Evolutionary conservation across 2,329 filamentous ascomycete species (phyloP), one percentile per base, ranked within the genome.

Genomic region (Tympanopsis confertula): DNA sequence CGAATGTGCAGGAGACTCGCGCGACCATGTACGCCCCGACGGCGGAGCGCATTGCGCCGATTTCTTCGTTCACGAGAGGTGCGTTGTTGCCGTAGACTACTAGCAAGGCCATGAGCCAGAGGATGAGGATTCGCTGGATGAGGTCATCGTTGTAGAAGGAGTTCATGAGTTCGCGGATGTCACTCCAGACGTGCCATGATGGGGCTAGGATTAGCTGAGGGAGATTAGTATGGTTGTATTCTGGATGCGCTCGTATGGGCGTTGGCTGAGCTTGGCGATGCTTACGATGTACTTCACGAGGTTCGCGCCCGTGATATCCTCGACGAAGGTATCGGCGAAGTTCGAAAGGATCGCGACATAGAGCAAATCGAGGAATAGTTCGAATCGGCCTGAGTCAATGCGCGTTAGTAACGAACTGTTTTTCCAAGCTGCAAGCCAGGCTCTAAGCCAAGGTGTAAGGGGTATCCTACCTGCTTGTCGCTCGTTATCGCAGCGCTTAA

Each of bases 91-190:
- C 56, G 44, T 68, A 68, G 13, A 69, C 54, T 3, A 69, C 59
- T 13, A 69, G 50, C 4, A 65, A 47, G 3, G 64, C 61, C 66
- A 69, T 69, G 39, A 69, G 56, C 63, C 65, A 68, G n/a, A 68
- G 55, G 38, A 68, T 63, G 19, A 65, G 47, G 20, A 65, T 46
- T 5, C 66, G 61, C 45, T 69, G 66, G 2, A 58, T 42, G 15
- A 69, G 46, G 43, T 69, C 66, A 42, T 69, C 66, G 38, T 63
- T 68, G 48, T 69, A 68, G 50, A 66, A 69, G 5, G 62, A 65
- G 48, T 69, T 69, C 63, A 69, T 68, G 39, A 68, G 52, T 48
- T 68, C 65, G 42, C 64, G 61, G 14, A 68, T 52, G 42, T 69
- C 66, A 29, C 55, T 58, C 66, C 65, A 69, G 36, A 68, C 61